Conservation (phyloP, 352 stramenopile species). For the Phytophthora podocarpi region DNA sequence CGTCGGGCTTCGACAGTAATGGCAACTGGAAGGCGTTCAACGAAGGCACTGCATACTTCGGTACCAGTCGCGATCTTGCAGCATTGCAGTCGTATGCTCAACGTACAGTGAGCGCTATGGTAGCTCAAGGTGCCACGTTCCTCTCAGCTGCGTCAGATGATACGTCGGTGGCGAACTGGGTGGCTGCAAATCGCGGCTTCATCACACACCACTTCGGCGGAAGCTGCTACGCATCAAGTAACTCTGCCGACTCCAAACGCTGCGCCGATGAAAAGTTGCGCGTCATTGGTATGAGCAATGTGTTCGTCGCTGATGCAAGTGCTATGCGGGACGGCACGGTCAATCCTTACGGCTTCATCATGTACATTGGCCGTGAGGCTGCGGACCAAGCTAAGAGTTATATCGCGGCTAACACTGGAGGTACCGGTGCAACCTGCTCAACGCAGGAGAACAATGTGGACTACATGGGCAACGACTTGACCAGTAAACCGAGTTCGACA, state of each 20-base stretch:
- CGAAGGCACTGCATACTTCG: conserved; percentile 41
- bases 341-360: conserved; percentile 75
- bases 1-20: conserved; percentile 43
- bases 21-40: conserved; percentile 49
- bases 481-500: conserved; percentile 28
- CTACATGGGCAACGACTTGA: conserved; percentile 55
- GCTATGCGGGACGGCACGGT: conserved; percentile 62
- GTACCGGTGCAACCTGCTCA: conserved; percentile 24
- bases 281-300: conserved; percentile 65
- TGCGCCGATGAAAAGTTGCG: conserved; percentile 63
- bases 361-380: conserved; percentile 66
- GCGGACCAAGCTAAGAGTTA: conserved; percentile 43
- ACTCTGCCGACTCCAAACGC: conserved; percentile 44
- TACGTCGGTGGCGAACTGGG: conserved; percentile 48
- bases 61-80: conserved; percentile 45
- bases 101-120: conserved; percentile 42
- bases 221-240: conserved; percentile 61
- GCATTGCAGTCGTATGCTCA: conserved; percentile 57
- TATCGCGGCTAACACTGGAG: conserved; percentile 19
- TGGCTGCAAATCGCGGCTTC: conserved; percentile 31
- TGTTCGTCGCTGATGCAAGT: conserved; percentile 61
- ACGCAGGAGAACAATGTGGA: conserved; percentile 40
- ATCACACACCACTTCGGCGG: conserved; percentile 75
- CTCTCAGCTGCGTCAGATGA: conserved; percentile 33
- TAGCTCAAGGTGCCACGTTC: conserved; percentile 46